Percentiles rank a stretch among this genome's conserved stretches.
Conservation (phyloP, 1,284 basidiomycete species). For the Trichosporon asahii region DNA sequence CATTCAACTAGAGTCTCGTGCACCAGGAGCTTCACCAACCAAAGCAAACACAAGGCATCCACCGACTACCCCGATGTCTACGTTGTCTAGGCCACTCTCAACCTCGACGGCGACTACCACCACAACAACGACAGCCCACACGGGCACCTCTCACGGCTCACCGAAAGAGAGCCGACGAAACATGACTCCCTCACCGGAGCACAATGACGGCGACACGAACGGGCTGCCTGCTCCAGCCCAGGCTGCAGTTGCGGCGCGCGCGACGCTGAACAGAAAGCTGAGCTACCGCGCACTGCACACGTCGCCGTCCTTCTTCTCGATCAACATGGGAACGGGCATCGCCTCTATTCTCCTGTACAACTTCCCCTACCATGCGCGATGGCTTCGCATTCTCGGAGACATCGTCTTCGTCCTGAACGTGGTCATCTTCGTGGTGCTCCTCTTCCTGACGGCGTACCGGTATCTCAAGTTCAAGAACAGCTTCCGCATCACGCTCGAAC, state of each 20-base stretch:
- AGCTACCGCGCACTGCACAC: conserved; percentile 28
- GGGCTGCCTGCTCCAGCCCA: neutral
- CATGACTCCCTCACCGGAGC: neutral
- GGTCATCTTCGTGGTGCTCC: conserved; percentile 61
- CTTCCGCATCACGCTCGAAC: conserved; percentile 59
- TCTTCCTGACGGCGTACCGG: conserved; percentile 54
- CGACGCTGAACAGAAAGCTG: neutral
- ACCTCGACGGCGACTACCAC: neutral
- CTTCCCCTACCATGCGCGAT: conserved; percentile 53
- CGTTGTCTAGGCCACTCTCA: neutral
- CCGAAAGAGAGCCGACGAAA: neutral
- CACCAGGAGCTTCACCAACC: conserved; percentile 8
- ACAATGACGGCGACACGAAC: neutral
- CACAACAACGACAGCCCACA: neutral
- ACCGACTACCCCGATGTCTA: neutral
- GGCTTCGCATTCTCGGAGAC: conserved; percentile 48
- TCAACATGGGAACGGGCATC: conserved; percentile 56
- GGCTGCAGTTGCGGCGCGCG: neutral
- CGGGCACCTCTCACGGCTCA: neutral
- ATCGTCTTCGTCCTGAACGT: conserved; percentile 67
- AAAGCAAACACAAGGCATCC: neutral
- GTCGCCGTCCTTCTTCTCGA: conserved; percentile 34
- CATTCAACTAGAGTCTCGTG: conserved; percentile 6
- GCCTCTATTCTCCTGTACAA: conserved; percentile 52
- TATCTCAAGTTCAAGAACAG: conserved; percentile 61